Percentiles rank a stretch among this genome's conserved stretches.
Evolutionary conservation across 1,284 basidiomycete species (phyloP).

Genomic region (Ceratobasidium sp.): DNA sequence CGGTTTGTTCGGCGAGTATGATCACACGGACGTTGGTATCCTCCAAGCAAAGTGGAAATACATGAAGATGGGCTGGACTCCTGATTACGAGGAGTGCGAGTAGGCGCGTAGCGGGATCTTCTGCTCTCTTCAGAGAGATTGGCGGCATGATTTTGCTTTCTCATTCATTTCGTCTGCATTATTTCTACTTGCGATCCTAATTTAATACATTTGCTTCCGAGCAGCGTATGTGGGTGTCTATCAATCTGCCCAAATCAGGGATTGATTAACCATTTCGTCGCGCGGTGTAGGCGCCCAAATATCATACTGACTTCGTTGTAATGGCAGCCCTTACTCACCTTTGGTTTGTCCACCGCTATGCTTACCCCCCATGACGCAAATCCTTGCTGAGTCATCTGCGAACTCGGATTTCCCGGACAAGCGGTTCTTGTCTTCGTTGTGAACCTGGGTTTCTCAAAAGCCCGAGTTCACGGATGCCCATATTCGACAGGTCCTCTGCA

Average conservation of each 20-base stretch:
- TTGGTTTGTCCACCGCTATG: neutral
- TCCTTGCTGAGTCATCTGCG: neutral
- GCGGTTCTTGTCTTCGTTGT: neutral
- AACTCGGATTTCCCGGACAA: neutral
- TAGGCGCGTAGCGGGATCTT: too few relatives aligned
- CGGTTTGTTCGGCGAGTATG: neutral
- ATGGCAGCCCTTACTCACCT: neutral
- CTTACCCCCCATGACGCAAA: neutral
- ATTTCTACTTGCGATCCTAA: neutral
- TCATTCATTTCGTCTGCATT: neutral
- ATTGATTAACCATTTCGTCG: too few relatives aligned
- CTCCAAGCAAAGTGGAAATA: slow-evolving; percentile 9
- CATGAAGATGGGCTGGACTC: slow-evolving; percentile 12
- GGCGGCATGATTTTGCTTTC: neutral
- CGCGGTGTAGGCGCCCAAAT: too few relatives aligned
- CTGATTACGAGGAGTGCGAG: slow-evolving; percentile 10
- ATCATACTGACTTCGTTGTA: too few relatives aligned
- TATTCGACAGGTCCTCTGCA: slow-evolving; percentile 3
- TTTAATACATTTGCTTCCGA: neutral
- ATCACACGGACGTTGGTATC: neutral
- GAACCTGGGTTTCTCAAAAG: neutral
- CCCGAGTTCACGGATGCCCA: slow-evolving; percentile 5
- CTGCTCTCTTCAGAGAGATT: neutral
- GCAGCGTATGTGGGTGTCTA: neutral
- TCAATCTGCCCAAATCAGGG: neutral